Base-by-base conservation (phyloP, 2,329 filamentous ascomycete genomes). In the Proliferodiscus dingleyae region DNA sequence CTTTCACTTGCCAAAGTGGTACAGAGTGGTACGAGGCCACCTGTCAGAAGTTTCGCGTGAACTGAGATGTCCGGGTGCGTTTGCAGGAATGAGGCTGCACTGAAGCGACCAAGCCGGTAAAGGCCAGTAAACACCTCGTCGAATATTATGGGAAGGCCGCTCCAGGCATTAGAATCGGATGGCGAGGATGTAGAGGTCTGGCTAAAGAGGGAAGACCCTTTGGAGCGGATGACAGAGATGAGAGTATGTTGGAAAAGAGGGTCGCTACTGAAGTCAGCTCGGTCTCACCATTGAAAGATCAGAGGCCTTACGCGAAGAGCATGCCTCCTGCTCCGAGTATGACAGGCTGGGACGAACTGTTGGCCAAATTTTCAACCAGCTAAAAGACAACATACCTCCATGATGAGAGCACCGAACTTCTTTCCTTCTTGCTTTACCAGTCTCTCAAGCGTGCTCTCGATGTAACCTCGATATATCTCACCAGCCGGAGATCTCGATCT, bases 101-200 rank as follows among this genome's bases (percentile, higher is more conserved):
- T 81, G 60, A 83, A 80, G 30, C 81, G 78, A 2, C 89, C 88
- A 0, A 95, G 79, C 10, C 89, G 85, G 63, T 90, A 90, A 4
- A 94, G 71, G 1, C 88, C 88, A 0, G 87, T 91, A 66, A 95
- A 94, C 28, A 94, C 88, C 62, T 94, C 89, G 61, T 95, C 88
- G 53, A 89, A 88, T 55, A 94, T 73, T 30, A 94, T 69, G 0
- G 89, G 88, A 3, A 94, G 74, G 2, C 88, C 87, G 1, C 73
- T 72, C 88, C 88, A 94, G 23, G 68, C 53, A 7, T 56, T 58
- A n/a, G n/a, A n/a, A n/a, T n/a, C n/a, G n/a, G n/a, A n/a, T n/a
- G n/a, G n/a, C n/a, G n/a, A n/a, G n/a, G n/a, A n/a, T n/a, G n/a
- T n/a, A n/a, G n/a, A n/a, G n/a, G n/a, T n/a, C n/a, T n/a, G n/a